These are phyloP conservation scores for Alloteropsis angusta DNA, from an alignment of 202 grass and related monocot species.

Conservation along the genomic window DNA sequence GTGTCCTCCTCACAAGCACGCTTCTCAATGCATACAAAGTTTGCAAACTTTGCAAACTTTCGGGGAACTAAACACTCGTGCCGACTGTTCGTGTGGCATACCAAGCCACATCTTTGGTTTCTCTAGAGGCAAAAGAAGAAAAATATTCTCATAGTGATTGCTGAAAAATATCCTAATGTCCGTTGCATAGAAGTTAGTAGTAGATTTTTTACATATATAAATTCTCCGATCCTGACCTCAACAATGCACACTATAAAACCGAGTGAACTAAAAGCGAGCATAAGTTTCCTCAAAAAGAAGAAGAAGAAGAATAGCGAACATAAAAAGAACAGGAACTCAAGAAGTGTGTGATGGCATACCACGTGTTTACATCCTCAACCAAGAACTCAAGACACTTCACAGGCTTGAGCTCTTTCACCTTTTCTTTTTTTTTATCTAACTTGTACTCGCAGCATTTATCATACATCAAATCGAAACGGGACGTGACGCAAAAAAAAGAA, in stretches of 20 bases:
- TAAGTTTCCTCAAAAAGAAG: not conserved
- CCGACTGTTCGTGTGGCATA: too few species aligned
- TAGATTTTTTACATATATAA: too few species aligned
- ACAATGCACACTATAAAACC: not conserved
- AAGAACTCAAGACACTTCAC: slow-evolving; percentile 19
- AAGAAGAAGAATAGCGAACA: too few species aligned
- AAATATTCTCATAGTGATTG: too few species aligned
- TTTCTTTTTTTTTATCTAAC: slow-evolving; percentile 20
- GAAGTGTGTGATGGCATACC: not conserved
- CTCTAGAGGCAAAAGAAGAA: not conserved
- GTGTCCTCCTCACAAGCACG: too few species aligned
- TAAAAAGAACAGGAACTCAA: not conserved
- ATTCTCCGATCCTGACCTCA: not conserved
- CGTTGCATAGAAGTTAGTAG: too few species aligned
- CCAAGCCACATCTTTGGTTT: not conserved
- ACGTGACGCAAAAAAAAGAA: slow-evolving; percentile 20
- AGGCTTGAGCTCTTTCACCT: not conserved
- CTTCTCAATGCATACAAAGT: too few species aligned
- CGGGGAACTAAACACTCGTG: too few species aligned
- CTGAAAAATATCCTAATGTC: too few species aligned
- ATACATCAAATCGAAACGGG: slow-evolving; percentile 14
- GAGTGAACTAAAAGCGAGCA: not conserved
- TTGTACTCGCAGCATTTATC: slow-evolving; percentile 23
- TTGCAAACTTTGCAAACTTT: too few species aligned
- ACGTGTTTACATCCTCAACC: not conserved